Evolutionary conservation across 129 eudicot genomes (phyloP).

Genomic region (Escallonia herrerae): DNA sequence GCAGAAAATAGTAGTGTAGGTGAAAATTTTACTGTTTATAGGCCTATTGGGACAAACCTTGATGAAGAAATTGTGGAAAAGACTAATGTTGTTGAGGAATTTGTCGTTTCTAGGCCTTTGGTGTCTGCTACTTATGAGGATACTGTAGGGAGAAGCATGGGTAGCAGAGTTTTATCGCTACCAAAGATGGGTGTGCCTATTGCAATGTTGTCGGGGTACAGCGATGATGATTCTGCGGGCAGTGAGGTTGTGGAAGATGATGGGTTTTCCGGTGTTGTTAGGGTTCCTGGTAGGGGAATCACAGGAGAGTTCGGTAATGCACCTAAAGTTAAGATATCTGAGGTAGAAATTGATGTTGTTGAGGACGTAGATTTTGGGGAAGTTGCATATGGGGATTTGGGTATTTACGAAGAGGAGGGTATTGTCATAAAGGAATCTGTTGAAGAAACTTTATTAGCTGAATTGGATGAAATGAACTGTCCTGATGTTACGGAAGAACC

Average conservation of each 20-base stretch:
- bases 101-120: slow-evolving; percentile 24
- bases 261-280: slow-evolving; percentile 22
- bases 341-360: slow-evolving; percentile 15
- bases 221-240: slow-evolving; percentile 38
- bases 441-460: slow-evolving; percentile 1
- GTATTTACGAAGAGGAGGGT: slow-evolving; percentile 15
- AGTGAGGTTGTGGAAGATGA: slow-evolving; percentile 30
- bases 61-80: slow-evolving; percentile 19
- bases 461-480: slow-evolving; percentile 15
- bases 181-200: slow-evolving; percentile 33
- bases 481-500: slow-evolving; percentile 6
- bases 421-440: slow-evolving; percentile 4
- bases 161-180: background rate
- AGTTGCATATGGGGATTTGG: slow-evolving; percentile 8
- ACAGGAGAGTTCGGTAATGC: slow-evolving; percentile 22
- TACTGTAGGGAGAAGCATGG: slow-evolving; percentile 5
- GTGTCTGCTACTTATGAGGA: slow-evolving; percentile 21
- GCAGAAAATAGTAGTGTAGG: slow-evolving; percentile 25
- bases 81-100: slow-evolving; percentile 17
- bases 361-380: slow-evolving; percentile 2
- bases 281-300: slow-evolving; percentile 22
- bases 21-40: slow-evolving; percentile 10
- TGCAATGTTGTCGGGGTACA: slow-evolving; percentile 45
- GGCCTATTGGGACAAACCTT: slow-evolving; percentile 22
- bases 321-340: slow-evolving; percentile 37